These are phyloP conservation scores for Agrocybe pediades DNA, from an alignment of 768 basidiomycete genomes.

Conservation along the genomic window DNA sequence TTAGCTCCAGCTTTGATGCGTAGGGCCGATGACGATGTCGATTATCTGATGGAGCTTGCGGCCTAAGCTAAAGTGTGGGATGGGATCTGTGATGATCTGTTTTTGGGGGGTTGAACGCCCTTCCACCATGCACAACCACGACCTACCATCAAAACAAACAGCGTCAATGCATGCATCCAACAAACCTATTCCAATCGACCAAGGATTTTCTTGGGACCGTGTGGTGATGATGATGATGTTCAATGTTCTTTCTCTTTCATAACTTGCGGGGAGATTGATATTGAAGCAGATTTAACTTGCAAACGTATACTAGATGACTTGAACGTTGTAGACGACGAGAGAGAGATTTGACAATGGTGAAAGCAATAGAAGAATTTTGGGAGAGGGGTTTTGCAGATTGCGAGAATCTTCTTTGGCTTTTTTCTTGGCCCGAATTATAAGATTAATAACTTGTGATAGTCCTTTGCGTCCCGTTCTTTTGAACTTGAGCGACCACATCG, in stretches of 20 bases:
- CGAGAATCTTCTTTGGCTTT: constrained; percentile 19
- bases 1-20: too few species aligned
- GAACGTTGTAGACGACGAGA: background rate
- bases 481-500: constrained; percentile 18
- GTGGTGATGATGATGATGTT: background rate
- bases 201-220: background rate
- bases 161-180: background rate
- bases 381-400: constrained; percentile 17
- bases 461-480: constrained; percentile 20
- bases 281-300: background rate
- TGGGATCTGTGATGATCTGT: too few species aligned
- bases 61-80: too few species aligned
- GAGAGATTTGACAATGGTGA: constrained; percentile 22
- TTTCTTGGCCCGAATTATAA: constrained; percentile 29
- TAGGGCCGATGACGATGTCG: too few species aligned
- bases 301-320: background rate
- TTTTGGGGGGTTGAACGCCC: background rate
- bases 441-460: constrained; percentile 26
- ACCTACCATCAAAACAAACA: background rate
- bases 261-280: background rate
- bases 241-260: background rate
- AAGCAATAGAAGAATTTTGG: constrained; percentile 27
- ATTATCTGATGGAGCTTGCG: too few species aligned
- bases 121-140: background rate
- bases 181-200: background rate